Evolutionary conservation across 352 stramenopile genomes (phyloP), one percentile per base, ranked within the genome.

Genomic region (Blastocystis sp.): DNA sequence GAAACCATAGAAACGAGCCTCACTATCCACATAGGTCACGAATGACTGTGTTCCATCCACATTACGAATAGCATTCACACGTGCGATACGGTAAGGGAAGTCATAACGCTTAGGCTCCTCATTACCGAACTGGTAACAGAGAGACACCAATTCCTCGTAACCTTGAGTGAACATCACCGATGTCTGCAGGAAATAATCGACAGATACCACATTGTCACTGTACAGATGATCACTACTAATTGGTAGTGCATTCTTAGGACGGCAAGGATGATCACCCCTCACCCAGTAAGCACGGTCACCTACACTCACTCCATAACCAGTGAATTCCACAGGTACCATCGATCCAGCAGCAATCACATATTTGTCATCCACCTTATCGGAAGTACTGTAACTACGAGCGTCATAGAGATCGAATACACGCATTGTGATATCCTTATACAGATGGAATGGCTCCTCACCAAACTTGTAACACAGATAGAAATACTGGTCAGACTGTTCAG

Each of bases 391-490:
- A 9, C 54, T 77, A 0, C 57, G 48, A 33, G 62, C 57, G 24
- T 89, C 78, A 53, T 76, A 79, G 44, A 89, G 48, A 24, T 89
- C 78, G 30, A 44, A 89, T 30, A 89, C 66, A 17, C 62, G 60
- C 60, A 89, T 79, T 30, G 3, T 7, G 24, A 89, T 89, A 33
- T 76, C 30, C 27, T 35, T 24, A 56, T 89, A 89, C 66, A 89
- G 27, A 27, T 79, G 42, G 66, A 79, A 89, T 30, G 78, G 78
- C 66, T 89, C 78, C n/a, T 59, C 42, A 35, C 78, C 78, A 30
- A 89, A 89, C 66, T 89, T 89, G 66, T 89, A 89, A 56, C 78
- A 89, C 48, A 89, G 66, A 56, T 78, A 68, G 73, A 84, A 84
- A n/a, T 35, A 35, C 51, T 84, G 3, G 44, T 89, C 42, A 0